phyloP scores from a whole-genome alignment of 2,329 filamentous ascomycete genomes.

The Colletotrichum sp. region DNA sequence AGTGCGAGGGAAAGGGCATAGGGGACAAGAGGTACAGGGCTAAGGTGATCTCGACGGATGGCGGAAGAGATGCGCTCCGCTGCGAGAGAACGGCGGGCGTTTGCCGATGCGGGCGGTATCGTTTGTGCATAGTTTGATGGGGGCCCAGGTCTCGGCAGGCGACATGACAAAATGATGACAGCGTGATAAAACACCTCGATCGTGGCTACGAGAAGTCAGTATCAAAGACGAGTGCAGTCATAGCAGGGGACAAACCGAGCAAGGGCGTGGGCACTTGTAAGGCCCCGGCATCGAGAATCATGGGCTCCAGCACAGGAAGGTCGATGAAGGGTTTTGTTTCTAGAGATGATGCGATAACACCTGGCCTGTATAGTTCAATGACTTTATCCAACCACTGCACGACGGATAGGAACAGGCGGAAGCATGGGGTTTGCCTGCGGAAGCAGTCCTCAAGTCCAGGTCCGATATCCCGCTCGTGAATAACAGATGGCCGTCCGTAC shows the following conservation, averaged over 20 bases:
- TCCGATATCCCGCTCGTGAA: slow-evolving; percentile 66
- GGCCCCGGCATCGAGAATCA: slow-evolving; percentile 60
- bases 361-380: slow-evolving; percentile 64
- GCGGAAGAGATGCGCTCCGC: slow-evolving; percentile 62
- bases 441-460: slow-evolving; percentile 57
- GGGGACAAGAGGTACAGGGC: slow-evolving; percentile 63
- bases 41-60: slow-evolving; percentile 55
- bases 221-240: background rate
- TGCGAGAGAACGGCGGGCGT: slow-evolving; percentile 61
- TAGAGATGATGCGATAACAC: slow-evolving; percentile 21
- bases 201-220: slow-evolving; percentile 49
- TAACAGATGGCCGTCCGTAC: slow-evolving; percentile 63
- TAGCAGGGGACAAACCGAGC: slow-evolving; percentile 44
- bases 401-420: slow-evolving; percentile 61
- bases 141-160: slow-evolving; percentile 50
- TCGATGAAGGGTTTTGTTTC: slow-evolving; percentile 54
- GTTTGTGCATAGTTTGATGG: slow-evolving; percentile 41
- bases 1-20: slow-evolving; percentile 67
- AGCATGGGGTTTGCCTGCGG: slow-evolving; percentile 54
- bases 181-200: slow-evolving; percentile 69
- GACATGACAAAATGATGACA: slow-evolving; percentile 66
- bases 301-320: slow-evolving; percentile 60
- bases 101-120: slow-evolving; percentile 52
- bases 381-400: slow-evolving; percentile 62
- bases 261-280: slow-evolving; percentile 52